Evolutionary conservation across 1,284 basidiomycete genomes (phyloP), one percentile per base, ranked within the genome.

Genomic region (Cutaneotrichosporon arboriforme): DNA sequence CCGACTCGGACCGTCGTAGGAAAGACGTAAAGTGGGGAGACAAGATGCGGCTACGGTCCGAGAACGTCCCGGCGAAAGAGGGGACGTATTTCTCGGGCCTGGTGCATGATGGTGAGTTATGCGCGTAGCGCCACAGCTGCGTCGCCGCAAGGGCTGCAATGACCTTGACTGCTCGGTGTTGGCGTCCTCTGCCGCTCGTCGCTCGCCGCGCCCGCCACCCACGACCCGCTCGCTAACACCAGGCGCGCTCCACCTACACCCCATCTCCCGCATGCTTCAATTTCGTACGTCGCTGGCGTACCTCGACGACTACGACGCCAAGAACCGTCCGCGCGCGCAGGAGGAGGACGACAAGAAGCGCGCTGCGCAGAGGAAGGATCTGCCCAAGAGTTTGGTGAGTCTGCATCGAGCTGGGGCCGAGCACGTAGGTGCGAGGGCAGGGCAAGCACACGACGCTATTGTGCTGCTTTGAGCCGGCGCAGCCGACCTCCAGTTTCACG

Each of bases 231-330:
- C 17, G 35, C 40, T 49, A 21, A 51, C 44, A 4, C 17, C 52
- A 75, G 73, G 72, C 43, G 74, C 74, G 10, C 61, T 75, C 0
- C 67, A 73, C 48, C 57, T 74, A 10, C 73, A 73, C 49, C 71
- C 73, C 4, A 55, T 76, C 34, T 58, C 59, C 13, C 55, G 58
- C 31, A 46, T 68, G 20, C 46, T 68, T 23, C 74, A 76, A 61
- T 65, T 75, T 56, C 65, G 73, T 44, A 72, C 74, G 0, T 66
- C 69, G 8, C 57, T 75, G 13, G 55, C 51, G 13, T 72, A 73
- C 59, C 61, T 74, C 12, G 68, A 74, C 61, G 68, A 69, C 48
- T 54, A 54, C 15, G 67, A 70, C 48, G 51, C 53, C 13, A 63
- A 60, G 46, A 60, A 51, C 35, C 55, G 57, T 42, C 37, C 37